Percentiles rank a stretch among this genome's conserved stretches.
phyloP scores from a whole-genome alignment of 331 rosid species.

The Acacia pycnantha region DNA sequence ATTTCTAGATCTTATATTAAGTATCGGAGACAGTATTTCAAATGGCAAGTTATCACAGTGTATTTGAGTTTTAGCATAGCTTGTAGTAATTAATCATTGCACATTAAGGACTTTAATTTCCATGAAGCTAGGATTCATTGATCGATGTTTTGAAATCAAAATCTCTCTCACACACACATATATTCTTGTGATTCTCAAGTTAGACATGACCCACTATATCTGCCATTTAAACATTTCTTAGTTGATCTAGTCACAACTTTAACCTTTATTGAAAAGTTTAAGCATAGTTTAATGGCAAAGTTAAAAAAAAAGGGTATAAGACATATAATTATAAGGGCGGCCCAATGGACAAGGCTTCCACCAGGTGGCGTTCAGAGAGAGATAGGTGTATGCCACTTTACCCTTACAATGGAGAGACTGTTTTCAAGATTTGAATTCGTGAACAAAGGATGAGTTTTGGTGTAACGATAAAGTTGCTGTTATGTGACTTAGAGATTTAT shows the following conservation, averaged over 20 bases:
- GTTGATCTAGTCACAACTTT: neutral
- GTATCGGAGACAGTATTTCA: neutral
- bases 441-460: accelerated
- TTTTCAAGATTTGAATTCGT: too few species aligned
- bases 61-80: neutral
- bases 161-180: too few species aligned
- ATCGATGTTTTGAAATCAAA: neutral
- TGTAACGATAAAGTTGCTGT: too few species aligned
- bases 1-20: too few species aligned
- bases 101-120: neutral
- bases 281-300: neutral
- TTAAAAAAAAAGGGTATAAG: neutral
- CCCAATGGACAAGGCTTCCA: accelerated
- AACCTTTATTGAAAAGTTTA: neutral
- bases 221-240: neutral
- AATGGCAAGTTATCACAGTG: neutral
- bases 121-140: neutral
- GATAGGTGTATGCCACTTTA: too few species aligned
- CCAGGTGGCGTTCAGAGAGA: accelerated
- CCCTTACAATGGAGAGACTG: accelerated
- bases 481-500: too few species aligned
- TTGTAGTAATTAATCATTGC: neutral
- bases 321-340: too few species aligned
- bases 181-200: neutral
- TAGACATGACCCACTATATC: neutral